Evolutionary conservation across 2,329 filamentous ascomycete genomes (phyloP).

Genomic region (Lachnellula cervina): DNA sequence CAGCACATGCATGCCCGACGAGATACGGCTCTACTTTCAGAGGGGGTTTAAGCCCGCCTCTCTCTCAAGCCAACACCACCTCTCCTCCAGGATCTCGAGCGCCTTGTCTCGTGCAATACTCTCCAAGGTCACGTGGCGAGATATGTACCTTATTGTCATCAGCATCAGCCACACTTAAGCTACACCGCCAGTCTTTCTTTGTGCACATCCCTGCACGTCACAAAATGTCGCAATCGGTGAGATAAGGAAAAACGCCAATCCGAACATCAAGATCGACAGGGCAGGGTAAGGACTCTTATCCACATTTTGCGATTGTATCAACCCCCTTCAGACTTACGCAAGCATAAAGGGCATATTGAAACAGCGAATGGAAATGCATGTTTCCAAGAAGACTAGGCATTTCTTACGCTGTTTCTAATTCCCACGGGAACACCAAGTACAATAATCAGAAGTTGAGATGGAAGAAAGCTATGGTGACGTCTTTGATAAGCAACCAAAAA

Average conservation of each 20-base stretch:
- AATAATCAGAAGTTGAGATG: not conserved
- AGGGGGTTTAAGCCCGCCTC: not conserved
- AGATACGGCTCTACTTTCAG: no score
- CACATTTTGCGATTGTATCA: not conserved
- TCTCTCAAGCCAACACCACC: not conserved
- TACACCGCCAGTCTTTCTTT: not conserved
- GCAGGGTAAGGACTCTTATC: not conserved
- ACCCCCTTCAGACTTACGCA: not conserved
- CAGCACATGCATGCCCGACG: not conserved
- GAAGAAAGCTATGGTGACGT: no score
- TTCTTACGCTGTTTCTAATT: not conserved
- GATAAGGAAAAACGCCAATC: not conserved
- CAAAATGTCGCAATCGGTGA: constrained; percentile 3
- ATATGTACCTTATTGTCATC: not conserved
- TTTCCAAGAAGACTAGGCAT: not conserved
- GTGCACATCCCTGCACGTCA: not conserved
- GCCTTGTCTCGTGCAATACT: not conserved
- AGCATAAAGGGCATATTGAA: not conserved
- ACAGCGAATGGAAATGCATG: not conserved
- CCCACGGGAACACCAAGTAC: not conserved
- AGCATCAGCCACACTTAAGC: not conserved
- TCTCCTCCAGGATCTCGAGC: not conserved
- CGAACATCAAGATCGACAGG: not conserved
- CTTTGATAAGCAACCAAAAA: no score
- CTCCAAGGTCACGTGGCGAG: not conserved